Evolutionary conservation across 176 grass and related monocot species (phyloP), one percentile per base, ranked within the genome.

Genomic region (Rhynchospora pubera): DNA sequence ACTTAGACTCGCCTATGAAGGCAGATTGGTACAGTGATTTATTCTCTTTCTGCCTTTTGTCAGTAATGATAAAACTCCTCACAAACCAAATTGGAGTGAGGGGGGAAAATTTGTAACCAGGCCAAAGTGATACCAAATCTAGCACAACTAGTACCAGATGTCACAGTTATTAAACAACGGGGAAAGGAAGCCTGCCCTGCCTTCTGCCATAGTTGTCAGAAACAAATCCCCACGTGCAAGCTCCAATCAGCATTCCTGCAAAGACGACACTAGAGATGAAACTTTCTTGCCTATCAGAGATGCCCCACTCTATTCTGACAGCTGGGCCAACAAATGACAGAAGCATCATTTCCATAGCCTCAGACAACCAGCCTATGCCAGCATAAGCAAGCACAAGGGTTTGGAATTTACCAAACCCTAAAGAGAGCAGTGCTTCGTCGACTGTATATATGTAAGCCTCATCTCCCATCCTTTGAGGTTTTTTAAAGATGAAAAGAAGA

Each of bases 351-450:
- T 97, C 91, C 94, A 97, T 94, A 62, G 94, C 70, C 77, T 97
- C 89, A 59, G 84, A 85, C 21, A 85, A 79, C 94, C 87, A 97
- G 57, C 91, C 91, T 80, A 97, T 93, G 28, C 94, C 91, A 3
- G 94, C 83, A 57, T 97, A 97, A 50, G 28, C 84, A 59, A 97
- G 94, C 62, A 97, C 88, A 24, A 97, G 71, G 30, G 16, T 57
- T 84, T 97, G 94, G 77, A 90, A 94, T 81, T 87, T 97, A 13
- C 94, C 94, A 44, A 97, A 97, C 56, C 94, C 91, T 90, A 90
- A 57, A 10, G 32, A 24, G 60, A 89, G 10, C 48, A 97, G 89
- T 0, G 94, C 94, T 12, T 90, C 86, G 70, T 97, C 91, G 13
- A 87, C 84, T 6, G 91, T 94, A 82, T 93, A 97, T 63, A 84